phyloP scores from a whole-genome alignment of 129 eudicot genomes.

The Flaveria bidentis region DNA sequence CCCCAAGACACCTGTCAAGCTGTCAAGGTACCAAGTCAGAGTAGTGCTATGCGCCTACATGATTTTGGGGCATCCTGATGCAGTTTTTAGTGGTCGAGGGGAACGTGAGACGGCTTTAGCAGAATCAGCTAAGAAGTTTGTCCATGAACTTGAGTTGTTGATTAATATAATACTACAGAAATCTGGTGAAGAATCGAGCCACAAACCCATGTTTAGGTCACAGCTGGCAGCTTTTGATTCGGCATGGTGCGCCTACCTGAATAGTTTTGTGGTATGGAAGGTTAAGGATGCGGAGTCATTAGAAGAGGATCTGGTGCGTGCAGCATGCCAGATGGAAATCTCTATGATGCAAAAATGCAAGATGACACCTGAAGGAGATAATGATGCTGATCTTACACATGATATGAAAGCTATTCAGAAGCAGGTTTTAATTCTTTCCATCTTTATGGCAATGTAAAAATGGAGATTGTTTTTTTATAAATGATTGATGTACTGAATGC shows the following conservation, averaged over 20 bases:
- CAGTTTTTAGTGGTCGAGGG: slow-evolving; percentile 85
- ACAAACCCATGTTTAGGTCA: slow-evolving; percentile 54
- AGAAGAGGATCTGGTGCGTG: slow-evolving; percentile 94
- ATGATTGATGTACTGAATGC: slow-evolving; percentile 8
- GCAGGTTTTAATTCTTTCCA: slow-evolving; percentile 54
- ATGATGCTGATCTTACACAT: slow-evolving; percentile 62
- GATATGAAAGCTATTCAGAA: slow-evolving; percentile 94
- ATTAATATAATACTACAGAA: slow-evolving; percentile 47
- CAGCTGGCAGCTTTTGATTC: slow-evolving; percentile 89
- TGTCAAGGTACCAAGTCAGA: slow-evolving; percentile 89
- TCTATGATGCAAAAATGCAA: slow-evolving; percentile 98
- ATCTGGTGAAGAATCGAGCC: slow-evolving; percentile 41
- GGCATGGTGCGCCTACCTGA: slow-evolving; percentile 92
- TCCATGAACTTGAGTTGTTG: slow-evolving; percentile 74
- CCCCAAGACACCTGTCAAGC: slow-evolving; percentile 44
- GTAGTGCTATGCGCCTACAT: slow-evolving; percentile 88
- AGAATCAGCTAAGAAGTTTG: slow-evolving; percentile 62
- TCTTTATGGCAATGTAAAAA: background rate
- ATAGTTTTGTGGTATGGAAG: slow-evolving; percentile 95
- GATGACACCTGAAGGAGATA: slow-evolving; percentile 75
- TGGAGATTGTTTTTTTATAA: background rate
- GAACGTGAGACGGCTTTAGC: slow-evolving; percentile 79
- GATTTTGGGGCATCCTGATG: slow-evolving; percentile 92
- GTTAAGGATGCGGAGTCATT: slow-evolving; percentile 91
- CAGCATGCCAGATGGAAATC: slow-evolving; percentile 97